Conservation (phyloP, 768 basidiomycete species). For the Hortiboletus campestris region DNA sequence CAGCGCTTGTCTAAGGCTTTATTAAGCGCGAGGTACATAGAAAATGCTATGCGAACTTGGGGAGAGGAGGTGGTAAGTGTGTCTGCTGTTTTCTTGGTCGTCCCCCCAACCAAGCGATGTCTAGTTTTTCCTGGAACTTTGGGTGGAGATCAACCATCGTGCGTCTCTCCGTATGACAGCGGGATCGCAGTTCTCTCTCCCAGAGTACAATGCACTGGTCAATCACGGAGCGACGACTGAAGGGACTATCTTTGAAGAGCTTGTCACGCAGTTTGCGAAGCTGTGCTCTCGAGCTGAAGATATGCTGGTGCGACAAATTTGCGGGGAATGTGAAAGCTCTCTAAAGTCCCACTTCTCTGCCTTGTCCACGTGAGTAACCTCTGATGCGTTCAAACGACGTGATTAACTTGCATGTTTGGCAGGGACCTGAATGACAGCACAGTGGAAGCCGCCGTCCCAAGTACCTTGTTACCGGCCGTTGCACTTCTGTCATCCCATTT, state of each 20-base stretch:
- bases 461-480: conserved; percentile 72
- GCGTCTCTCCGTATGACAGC: conserved; percentile 56
- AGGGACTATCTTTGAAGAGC: conserved; percentile 77
- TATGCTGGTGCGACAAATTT: conserved; percentile 82
- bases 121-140: conserved; percentile 92
- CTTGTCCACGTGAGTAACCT: conserved; percentile 40
- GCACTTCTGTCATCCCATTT: conserved; percentile 82
- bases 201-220: conserved; percentile 35
- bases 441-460: conserved; percentile 51
- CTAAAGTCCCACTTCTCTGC: conserved; percentile 71
- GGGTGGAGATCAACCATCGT: conserved; percentile 70
- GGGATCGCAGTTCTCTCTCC: conserved; percentile 48
- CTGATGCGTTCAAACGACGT: not conserved
- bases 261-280: conserved; percentile 61
- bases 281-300: conserved; percentile 75
- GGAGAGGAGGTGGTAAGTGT: conserved; percentile 81
- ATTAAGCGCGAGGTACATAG: conserved; percentile 75
- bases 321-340: conserved; percentile 73
- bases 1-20: conserved; percentile 84
- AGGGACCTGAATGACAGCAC: conserved; percentile 12
- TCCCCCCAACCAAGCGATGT: conserved; percentile 2
- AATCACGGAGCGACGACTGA: conserved; percentile 35
- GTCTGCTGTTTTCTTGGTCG: not conserved
- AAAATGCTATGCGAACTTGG: conserved; percentile 72
- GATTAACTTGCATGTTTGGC: not conserved